Evolutionary conservation across 495 filamentous ascomycete genomes (phyloP).

Genomic region (Trichocladium uniseriatum): DNA sequence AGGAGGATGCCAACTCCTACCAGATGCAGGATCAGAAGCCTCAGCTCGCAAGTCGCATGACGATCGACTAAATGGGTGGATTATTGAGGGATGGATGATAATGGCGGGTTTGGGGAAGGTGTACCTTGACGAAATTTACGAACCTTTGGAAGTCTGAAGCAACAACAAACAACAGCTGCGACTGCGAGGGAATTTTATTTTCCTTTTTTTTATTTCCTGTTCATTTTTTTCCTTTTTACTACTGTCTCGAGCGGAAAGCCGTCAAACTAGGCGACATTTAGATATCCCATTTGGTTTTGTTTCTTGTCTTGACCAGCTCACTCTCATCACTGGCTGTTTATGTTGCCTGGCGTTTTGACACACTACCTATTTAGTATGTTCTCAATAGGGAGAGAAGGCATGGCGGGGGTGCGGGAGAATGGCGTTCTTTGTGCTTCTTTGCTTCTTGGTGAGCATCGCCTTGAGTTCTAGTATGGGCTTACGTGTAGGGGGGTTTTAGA

Average conservation of each 20-base stretch:
- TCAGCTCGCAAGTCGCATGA: slow-evolving; percentile 67
- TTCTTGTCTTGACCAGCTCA: background rate
- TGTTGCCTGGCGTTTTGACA: no score
- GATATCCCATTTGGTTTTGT: background rate
- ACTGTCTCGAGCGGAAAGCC: background rate
- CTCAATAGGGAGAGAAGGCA: no score
- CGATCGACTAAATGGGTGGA: slow-evolving; percentile 58
- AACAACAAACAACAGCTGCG: background rate
- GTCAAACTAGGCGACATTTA: background rate
- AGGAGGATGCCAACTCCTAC: slow-evolving; percentile 62
- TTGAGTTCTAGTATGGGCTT: no score
- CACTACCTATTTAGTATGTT: no score
- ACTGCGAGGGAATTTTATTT: background rate
- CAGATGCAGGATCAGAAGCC: slow-evolving; percentile 49
- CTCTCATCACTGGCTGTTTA: no score
- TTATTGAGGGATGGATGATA: no score
- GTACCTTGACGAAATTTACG: slow-evolving; percentile 13
- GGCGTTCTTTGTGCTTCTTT: no score
- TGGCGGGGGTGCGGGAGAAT: no score
- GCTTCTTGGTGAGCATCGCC: no score
- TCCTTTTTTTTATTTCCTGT: background rate
- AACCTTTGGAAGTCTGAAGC: background rate
- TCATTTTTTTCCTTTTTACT: no score
- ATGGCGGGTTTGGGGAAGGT: background rate
- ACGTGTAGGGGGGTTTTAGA: no score